Conservation (phyloP, 179 eudicot genomes). For the Spergularia azorica region DNA sequence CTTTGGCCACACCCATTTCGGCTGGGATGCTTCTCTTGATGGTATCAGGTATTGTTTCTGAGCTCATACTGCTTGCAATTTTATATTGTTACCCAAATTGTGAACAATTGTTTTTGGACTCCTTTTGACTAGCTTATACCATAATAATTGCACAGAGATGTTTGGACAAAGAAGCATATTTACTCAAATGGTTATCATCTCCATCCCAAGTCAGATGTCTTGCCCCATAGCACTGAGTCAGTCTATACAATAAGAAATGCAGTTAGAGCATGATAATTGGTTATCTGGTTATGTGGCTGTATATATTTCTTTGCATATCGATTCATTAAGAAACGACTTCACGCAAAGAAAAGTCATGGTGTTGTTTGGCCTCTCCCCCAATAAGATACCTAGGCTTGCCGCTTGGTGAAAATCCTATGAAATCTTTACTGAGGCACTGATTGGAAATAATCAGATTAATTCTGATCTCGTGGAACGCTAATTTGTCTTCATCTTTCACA, state of each 20-base stretch:
- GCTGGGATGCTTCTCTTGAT: constrained; percentile 64
- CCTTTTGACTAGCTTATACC: neutral
- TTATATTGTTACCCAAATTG: neutral
- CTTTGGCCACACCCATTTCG: constrained; percentile 80
- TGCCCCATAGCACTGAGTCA: neutral
- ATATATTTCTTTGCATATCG: neutral
- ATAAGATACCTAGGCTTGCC: neutral
- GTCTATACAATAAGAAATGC: neutral
- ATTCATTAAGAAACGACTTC: neutral
- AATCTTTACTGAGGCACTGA: neutral
- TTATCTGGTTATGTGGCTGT: no score
- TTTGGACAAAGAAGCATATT: neutral
- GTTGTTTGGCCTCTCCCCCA: neutral
- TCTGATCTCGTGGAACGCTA: neutral
- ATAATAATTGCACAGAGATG: neutral
- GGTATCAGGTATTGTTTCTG: constrained; percentile 48
- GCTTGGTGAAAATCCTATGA: neutral
- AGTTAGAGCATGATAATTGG: neutral
- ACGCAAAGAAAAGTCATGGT: neutral
- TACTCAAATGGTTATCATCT: neutral
- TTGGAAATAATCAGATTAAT: neutral
- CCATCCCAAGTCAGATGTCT: neutral
- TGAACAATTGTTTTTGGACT: neutral
- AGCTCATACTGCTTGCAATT: neutral
- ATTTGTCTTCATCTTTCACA: neutral